Conservation (phyloP, 441 rosid genomes). For the Pelargonium myrrhifolium region DNA sequence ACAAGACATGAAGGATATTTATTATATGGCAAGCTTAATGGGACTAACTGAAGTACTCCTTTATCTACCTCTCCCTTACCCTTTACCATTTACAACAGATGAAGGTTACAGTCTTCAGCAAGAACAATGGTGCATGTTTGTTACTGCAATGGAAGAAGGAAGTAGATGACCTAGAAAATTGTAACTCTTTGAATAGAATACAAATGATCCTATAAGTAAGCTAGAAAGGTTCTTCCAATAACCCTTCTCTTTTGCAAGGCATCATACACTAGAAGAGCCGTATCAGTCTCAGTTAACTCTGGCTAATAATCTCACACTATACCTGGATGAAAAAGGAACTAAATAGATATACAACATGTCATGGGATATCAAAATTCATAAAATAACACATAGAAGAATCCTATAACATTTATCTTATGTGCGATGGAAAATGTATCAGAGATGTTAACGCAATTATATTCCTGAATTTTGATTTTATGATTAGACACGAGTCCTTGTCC, state of each 20-base stretch:
- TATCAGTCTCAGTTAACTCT: not conserved
- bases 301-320: not conserved
- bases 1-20: not conserved
- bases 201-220: not conserved
- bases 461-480: not conserved
- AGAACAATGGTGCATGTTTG: not conserved
- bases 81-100: not conserved
- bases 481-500: not conserved
- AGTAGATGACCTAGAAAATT: not conserved
- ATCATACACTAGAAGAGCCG: not conserved
- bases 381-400: not conserved
- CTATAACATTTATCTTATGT: not conserved
- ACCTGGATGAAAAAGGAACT: too few relatives aligned
- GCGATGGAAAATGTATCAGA: not conserved
- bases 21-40: not conserved
- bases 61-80: not conserved
- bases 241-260: not conserved
- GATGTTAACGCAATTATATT: not conserved
- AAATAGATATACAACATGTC: too few relatives aligned
- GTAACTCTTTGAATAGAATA: not conserved
- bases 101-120: not conserved
- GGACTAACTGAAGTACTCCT: not conserved
- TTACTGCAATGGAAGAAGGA: not conserved
- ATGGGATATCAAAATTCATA: not conserved
- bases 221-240: not conserved